Evolutionary conservation across 306 rosid species (phyloP).

Genomic region (Casuarina glauca): DNA sequence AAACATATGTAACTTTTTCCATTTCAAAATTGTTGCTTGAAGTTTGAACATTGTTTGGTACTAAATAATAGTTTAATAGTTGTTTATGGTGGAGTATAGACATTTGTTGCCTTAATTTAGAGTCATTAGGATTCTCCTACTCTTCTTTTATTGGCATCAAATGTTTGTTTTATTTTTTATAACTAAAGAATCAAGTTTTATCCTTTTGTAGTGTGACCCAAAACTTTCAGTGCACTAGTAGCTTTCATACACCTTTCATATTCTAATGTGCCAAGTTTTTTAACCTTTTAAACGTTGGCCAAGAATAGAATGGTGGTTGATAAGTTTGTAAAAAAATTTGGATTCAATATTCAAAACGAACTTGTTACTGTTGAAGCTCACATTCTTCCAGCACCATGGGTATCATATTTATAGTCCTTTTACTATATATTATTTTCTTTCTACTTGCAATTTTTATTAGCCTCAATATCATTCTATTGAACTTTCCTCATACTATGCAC

Average conservation of each 20-base stretch:
- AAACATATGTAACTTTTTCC: too few relatives aligned
- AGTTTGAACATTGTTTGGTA: too few relatives aligned
- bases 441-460: background rate
- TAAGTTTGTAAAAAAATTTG: slow-evolving; percentile 66
- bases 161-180: background rate
- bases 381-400: slow-evolving; percentile 92
- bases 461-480: background rate
- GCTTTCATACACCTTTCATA: background rate
- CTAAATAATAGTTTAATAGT: too few relatives aligned
- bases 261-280: background rate
- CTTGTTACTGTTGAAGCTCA: slow-evolving; percentile 98
- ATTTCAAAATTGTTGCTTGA: too few relatives aligned
- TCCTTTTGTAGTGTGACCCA: background rate
- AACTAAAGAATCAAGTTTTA: background rate
- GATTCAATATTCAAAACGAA: slow-evolving; percentile 67
- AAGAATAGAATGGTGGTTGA: too few relatives aligned
- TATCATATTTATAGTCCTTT: slow-evolving; percentile 14
- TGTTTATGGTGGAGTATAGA: too few relatives aligned
- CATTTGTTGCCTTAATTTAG: too few relatives aligned
- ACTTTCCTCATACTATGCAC: slow-evolving; percentile 36
- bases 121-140: background rate
- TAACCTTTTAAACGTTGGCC: slow-evolving; percentile 40
- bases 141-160: too few relatives aligned
- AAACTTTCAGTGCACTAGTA: background rate
- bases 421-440: background rate